Evolutionary conservation across 2,329 filamentous ascomycete species (phyloP).

Genomic region (Colletotrichum echinochloae): DNA sequence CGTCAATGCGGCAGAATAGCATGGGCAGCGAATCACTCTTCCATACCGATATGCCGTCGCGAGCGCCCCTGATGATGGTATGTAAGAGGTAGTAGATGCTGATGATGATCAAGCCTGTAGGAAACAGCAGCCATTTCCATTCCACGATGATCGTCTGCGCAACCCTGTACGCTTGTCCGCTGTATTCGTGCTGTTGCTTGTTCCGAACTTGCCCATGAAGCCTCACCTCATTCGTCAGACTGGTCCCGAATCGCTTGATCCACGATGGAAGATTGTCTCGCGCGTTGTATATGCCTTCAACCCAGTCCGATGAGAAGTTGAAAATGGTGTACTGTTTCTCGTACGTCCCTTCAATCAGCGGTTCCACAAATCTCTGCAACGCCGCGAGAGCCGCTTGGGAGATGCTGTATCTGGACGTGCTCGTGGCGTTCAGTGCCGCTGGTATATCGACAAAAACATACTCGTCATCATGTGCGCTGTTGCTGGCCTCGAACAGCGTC

Average conservation of each 20-base stretch:
- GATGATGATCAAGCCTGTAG: slow-evolving; percentile 49
- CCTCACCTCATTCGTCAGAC: slow-evolving; percentile 53
- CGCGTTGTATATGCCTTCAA: slow-evolving; percentile 52
- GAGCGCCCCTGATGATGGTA: slow-evolving; percentile 51
- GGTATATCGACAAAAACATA: slow-evolving; percentile 51
- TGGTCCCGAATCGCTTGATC: slow-evolving; percentile 50
- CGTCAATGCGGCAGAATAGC: slow-evolving; percentile 53
- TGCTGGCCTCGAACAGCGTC: slow-evolving; percentile 45
- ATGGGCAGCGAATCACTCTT: slow-evolving; percentile 54
- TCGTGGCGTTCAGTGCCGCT: slow-evolving; percentile 44
- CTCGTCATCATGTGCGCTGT: slow-evolving; percentile 46
- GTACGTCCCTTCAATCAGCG: slow-evolving; percentile 49
- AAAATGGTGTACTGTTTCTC: slow-evolving; percentile 45
- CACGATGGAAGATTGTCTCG: slow-evolving; percentile 47
- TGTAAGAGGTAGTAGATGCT: slow-evolving; percentile 51
- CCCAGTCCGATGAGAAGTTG: slow-evolving; percentile 54
- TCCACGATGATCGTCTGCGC: slow-evolving; percentile 50
- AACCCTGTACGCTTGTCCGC: slow-evolving; percentile 48
- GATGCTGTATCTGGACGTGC: slow-evolving; percentile 48
- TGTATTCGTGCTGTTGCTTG: slow-evolving; percentile 41
- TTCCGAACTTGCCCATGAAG: slow-evolving; percentile 45
- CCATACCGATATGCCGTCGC: slow-evolving; percentile 52
- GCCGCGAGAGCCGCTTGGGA: slow-evolving; percentile 48
- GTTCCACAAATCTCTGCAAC: slow-evolving; percentile 49
- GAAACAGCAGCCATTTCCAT: slow-evolving; percentile 54